These are phyloP conservation scores for Neotropicomus parvogracilis DNA, from an alignment of 1,284 basidiomycete genomes.

Conservation along the genomic window DNA sequence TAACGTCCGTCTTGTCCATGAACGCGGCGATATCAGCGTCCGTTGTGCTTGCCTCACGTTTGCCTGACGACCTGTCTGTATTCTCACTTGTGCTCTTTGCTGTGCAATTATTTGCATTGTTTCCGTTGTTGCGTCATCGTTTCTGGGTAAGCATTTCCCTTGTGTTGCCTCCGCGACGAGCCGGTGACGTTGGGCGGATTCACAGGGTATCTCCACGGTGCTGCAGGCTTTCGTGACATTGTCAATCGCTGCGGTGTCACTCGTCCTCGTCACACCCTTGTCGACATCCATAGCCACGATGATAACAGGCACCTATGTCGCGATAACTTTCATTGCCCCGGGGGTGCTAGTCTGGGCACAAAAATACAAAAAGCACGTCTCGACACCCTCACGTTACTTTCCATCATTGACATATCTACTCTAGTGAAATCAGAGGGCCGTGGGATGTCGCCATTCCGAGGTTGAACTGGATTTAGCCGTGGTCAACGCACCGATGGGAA, in stretches of 20 bases:
- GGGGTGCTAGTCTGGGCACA: constrained; percentile 76
- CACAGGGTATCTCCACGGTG: constrained; percentile 43
- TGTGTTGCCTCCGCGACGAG: constrained; percentile 19
- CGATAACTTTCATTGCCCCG: constrained; percentile 69
- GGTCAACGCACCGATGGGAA: constrained; percentile 29
- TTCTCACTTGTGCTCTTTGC: constrained; percentile 90
- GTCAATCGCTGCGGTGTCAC: constrained; percentile 43
- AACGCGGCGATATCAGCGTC: constrained; percentile 94
- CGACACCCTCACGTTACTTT: constrained; percentile 9
- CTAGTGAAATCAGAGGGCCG: constrained; percentile 49
- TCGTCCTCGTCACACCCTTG: constrained; percentile 50
- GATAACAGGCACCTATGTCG: constrained; percentile 47
- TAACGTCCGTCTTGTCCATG: constrained; percentile 88
- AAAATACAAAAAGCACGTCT: constrained; percentile 72
- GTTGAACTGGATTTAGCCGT: constrained; percentile 44
- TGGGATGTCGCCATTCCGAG: constrained; percentile 55
- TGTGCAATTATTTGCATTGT: constrained; percentile 81
- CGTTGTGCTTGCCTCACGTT: constrained; percentile 89
- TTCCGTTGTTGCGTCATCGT: constrained; percentile 78
- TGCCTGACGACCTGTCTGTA: constrained; percentile 80
- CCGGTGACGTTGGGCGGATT: constrained; percentile 17
- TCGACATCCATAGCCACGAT: constrained; percentile 52
- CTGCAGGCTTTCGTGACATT: constrained; percentile 53
- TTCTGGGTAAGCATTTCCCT: constrained; percentile 56
- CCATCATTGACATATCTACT: constrained; percentile 25